phyloP scores from a whole-genome alignment of 805 yeast genomes.

The Lipomyces sp. region DNA sequence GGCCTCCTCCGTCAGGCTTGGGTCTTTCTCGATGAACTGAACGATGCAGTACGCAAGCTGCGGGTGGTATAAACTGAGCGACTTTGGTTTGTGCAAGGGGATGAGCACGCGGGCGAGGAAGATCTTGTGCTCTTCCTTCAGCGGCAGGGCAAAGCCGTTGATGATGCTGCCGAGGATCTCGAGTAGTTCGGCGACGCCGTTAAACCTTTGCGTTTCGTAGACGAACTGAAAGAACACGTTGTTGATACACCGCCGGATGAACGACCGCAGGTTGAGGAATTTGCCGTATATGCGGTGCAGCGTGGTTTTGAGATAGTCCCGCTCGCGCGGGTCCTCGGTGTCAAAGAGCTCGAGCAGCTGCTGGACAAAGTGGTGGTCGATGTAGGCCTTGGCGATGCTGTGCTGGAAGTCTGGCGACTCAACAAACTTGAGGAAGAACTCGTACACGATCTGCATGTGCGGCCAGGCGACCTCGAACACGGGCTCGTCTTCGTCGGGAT shows the following conservation, averaged over 20 bases:
- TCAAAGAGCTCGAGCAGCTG: conserved; percentile 84
- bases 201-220: conserved; percentile 92
- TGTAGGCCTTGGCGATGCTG: conserved; percentile 85
- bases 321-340: conserved; percentile 92
- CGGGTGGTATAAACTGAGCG: conserved; percentile 88
- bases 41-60: conserved; percentile 96
- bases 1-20: conserved; percentile 89
- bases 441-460: conserved; percentile 95
- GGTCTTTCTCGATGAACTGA: conserved; percentile 94
- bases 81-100: conserved; percentile 89
- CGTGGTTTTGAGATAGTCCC: conserved; percentile 92
- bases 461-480: conserved; percentile 97
- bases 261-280: conserved; percentile 82
- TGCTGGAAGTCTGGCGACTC: conserved; percentile 95
- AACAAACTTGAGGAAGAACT: conserved; percentile 85
- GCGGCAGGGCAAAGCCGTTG: conserved; percentile 95
- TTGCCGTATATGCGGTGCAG: conserved; percentile 95
- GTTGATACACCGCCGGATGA: conserved; percentile 84
- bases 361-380: conserved; percentile 85
- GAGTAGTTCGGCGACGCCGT: conserved; percentile 90
- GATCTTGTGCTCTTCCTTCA: conserved; percentile 94
- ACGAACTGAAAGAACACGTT: conserved; percentile 89
- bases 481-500: conserved; percentile 99
- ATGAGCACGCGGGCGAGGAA: conserved; percentile 80
- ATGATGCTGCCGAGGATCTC: conserved; percentile 95